A percentile compares a stretch with the other conserved stretches of the same genome.
These are phyloP conservation scores for Knufia petricola DNA, from an alignment of 2,329 filamentous ascomycete genomes.

Conservation along the genomic window DNA sequence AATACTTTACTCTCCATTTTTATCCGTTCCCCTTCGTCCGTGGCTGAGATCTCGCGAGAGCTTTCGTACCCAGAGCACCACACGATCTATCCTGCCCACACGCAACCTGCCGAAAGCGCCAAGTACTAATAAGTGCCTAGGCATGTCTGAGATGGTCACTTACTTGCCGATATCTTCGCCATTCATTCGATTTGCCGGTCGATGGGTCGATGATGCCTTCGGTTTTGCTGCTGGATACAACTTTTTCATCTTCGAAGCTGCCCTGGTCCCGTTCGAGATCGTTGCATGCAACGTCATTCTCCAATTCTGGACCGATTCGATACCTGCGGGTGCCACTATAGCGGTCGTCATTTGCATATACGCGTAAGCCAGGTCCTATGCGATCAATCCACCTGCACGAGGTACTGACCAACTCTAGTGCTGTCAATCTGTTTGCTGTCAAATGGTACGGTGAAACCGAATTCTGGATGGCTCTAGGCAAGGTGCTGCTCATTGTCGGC, in stretches of 20 bases:
- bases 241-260: slow-evolving; percentile 43
- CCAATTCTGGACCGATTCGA: slow-evolving; percentile 39
- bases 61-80: slow-evolving; percentile 13
- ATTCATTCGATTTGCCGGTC: slow-evolving; percentile 38
- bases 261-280: slow-evolving; percentile 44
- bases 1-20: slow-evolving; percentile 5
- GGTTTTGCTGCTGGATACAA: slow-evolving; percentile 41
- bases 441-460: slow-evolving; percentile 69
- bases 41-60: not conserved
- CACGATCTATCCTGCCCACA: not conserved
- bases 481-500: slow-evolving; percentile 61
- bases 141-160: slow-evolving; percentile 43
- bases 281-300: slow-evolving; percentile 43
- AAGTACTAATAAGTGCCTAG: slow-evolving; percentile 20
- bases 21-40: slow-evolving; percentile 3
- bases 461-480: slow-evolving; percentile 63
- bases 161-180: slow-evolving; percentile 39
- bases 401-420: slow-evolving; percentile 23
- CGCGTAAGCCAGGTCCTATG: slow-evolving; percentile 25
- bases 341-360: slow-evolving; percentile 38
- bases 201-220: slow-evolving; percentile 41
- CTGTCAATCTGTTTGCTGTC: slow-evolving; percentile 63
- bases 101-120: slow-evolving; percentile 3
- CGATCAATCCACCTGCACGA: not conserved
- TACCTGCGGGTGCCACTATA: slow-evolving; percentile 39